phyloP scores from a whole-genome alignment of 768 basidiomycete genomes.

The Suillus subluteus region DNA sequence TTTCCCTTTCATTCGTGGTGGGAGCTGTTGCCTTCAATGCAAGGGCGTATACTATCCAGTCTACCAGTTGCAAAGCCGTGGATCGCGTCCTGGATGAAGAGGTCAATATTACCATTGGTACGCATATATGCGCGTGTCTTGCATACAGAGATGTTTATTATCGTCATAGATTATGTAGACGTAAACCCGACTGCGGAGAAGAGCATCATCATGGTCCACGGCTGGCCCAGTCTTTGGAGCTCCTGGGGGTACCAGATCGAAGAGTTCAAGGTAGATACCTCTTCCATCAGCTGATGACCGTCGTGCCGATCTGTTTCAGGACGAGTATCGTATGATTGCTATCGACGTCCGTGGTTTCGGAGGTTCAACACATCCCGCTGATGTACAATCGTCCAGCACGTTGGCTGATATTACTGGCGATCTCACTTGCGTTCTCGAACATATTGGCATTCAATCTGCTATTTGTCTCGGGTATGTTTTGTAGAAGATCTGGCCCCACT shows the following conservation, averaged over 20 bases:
- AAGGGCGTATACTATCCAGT: slow-evolving; percentile 29
- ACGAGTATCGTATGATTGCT: slow-evolving; percentile 65
- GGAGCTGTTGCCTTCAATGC: slow-evolving; percentile 39
- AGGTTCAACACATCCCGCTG: slow-evolving; percentile 65
- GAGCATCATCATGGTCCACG: slow-evolving; percentile 76
- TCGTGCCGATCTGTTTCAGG: slow-evolving; percentile 34
- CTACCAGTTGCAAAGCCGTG: slow-evolving; percentile 41
- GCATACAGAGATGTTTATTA: not conserved
- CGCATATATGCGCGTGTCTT: slow-evolving; percentile 22
- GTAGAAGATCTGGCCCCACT: not conserved
- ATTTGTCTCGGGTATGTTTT: slow-evolving; percentile 63
- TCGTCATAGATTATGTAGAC: slow-evolving; percentile 31
- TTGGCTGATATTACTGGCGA: slow-evolving; percentile 66
- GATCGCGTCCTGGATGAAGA: slow-evolving; percentile 37
- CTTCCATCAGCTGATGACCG: not conserved
- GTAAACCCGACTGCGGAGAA: slow-evolving; percentile 55
- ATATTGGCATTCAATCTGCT: slow-evolving; percentile 50
- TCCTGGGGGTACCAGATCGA: slow-evolving; percentile 74
- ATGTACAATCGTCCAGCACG: slow-evolving; percentile 59
- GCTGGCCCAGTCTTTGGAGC: slow-evolving; percentile 81
- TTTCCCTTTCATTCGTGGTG: not conserved
- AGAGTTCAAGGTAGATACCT: slow-evolving; percentile 54
- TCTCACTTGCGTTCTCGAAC: slow-evolving; percentile 60
- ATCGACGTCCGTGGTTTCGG: slow-evolving; percentile 76
- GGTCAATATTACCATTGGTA: slow-evolving; percentile 51